Conservation (phyloP, 2,329 filamentous ascomycete species). For the Davidsoniella eucalypti region DNA sequence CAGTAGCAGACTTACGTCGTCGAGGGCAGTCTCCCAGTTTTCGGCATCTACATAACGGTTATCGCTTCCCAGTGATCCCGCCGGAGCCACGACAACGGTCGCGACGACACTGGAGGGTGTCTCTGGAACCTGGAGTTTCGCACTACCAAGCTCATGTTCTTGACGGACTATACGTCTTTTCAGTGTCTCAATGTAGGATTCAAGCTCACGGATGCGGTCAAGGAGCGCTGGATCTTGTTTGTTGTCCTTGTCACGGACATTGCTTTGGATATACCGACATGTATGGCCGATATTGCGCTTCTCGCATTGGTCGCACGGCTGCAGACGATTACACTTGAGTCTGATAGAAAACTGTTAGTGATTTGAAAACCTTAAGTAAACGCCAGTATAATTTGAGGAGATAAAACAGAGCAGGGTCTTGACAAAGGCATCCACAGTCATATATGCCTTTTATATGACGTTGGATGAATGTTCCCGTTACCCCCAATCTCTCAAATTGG, state of each 20-base stretch:
- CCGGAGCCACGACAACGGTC: constrained; percentile 10
- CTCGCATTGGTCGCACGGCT: constrained; percentile 20
- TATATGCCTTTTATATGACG: neutral
- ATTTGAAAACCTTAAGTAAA: neutral
- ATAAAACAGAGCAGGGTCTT: no score
- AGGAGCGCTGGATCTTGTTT: neutral
- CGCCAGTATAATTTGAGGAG: no score
- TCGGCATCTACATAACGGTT: constrained; percentile 18
- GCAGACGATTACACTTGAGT: constrained; percentile 20
- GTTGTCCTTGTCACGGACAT: constrained; percentile 1
- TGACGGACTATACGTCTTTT: neutral
- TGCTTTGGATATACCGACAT: constrained; percentile 18
- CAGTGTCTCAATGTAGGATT: no score
- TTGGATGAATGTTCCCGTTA: no score
- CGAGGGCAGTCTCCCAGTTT: constrained; percentile 20
- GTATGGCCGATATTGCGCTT: constrained; percentile 18
- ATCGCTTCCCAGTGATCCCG: constrained; percentile 15
- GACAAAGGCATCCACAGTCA: neutral
- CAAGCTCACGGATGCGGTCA: constrained; percentile 14
- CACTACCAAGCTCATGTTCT: neutral
- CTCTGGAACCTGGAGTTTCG: constrained; percentile 2
- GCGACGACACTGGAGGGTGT: constrained; percentile 11
- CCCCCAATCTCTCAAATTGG: neutral
- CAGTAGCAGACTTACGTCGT: constrained; percentile 16
- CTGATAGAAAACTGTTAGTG: constrained; percentile 13